These are phyloP conservation scores for Hibiscus mutabilis DNA, from an alignment of 345 rosid species.

Conservation along the genomic window DNA sequence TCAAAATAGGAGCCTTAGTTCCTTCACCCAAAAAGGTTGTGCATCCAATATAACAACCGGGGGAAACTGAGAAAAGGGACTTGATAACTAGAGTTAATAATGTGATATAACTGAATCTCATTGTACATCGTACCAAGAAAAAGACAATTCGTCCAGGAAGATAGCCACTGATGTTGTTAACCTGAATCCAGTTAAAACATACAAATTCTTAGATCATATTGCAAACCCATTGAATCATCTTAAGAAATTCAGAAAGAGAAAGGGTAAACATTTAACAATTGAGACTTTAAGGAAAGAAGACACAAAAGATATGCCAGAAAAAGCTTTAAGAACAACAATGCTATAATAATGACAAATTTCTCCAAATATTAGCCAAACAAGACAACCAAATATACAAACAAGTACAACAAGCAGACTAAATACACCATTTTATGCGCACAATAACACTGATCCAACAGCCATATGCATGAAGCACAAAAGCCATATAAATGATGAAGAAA, in stretches of 20 bases:
- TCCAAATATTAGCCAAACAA: not conserved
- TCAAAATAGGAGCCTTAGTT: not conserved
- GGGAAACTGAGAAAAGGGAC: not conserved
- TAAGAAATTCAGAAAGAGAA: not conserved
- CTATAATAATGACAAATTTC: not conserved
- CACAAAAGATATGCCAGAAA: slow-evolving; percentile 2
- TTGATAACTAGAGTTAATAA: not conserved
- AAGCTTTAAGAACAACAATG: slow-evolving; percentile 1
- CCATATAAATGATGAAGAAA: not conserved
- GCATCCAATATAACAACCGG: not conserved
- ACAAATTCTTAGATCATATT: slow-evolving; percentile 5
- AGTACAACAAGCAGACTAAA: not conserved
- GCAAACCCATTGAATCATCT: not conserved
- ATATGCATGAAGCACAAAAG: not conserved
- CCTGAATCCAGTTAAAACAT: slow-evolving; percentile 39
- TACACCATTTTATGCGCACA: not conserved
- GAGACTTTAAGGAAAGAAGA: slow-evolving; percentile 8
- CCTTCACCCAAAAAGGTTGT: not conserved
- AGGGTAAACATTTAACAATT: not conserved
- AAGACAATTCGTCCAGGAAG: slow-evolving; percentile 98
- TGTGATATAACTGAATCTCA: not conserved
- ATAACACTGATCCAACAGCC: not conserved
- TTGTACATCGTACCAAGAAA: slow-evolving; percentile 67
- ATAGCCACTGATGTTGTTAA: slow-evolving; percentile 96
- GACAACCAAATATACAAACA: not conserved